phyloP scores from a whole-genome alignment of 805 yeast genomes.

The Lachancea kluyveri region DNA sequence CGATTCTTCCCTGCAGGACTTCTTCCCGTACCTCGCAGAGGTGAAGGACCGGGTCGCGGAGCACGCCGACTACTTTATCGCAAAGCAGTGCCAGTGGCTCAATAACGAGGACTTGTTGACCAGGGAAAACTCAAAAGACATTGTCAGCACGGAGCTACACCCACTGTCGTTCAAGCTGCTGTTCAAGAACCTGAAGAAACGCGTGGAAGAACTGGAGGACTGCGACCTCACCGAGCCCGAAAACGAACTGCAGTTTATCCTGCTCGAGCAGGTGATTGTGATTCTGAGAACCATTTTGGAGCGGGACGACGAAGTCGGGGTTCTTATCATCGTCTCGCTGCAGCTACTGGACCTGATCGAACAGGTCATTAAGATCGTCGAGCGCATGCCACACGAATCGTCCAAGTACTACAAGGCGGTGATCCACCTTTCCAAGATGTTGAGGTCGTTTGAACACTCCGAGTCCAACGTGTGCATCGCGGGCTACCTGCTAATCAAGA shows the following conservation, averaged over 20 bases:
- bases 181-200: slow-evolving; percentile 37
- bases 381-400: slow-evolving; percentile 19
- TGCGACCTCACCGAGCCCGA: slow-evolving; percentile 19
- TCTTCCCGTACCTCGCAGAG: slow-evolving; percentile 10
- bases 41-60: slow-evolving; percentile 30
- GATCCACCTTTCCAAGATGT: slow-evolving; percentile 31
- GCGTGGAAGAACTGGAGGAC: slow-evolving; percentile 30
- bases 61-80: slow-evolving; percentile 43
- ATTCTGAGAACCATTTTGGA: slow-evolving; percentile 37
- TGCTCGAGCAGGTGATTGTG: slow-evolving; percentile 45
- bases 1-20: slow-evolving; percentile 12
- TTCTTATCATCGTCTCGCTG: slow-evolving; percentile 30
- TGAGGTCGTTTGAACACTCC: slow-evolving; percentile 26
- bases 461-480: slow-evolving; percentile 23
- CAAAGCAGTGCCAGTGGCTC: slow-evolving; percentile 43
- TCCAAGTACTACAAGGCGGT: slow-evolving; percentile 27
- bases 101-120: slow-evolving; percentile 45
- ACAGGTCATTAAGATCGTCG: slow-evolving; percentile 24
- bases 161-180: slow-evolving; percentile 48
- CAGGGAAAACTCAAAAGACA: slow-evolving; percentile 68
- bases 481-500: slow-evolving; percentile 45
- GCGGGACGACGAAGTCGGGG: slow-evolving; percentile 27
- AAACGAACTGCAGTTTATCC: slow-evolving; percentile 26
- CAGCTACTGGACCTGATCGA: slow-evolving; percentile 31
- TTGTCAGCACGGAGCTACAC: slow-evolving; percentile 59